phyloP scores from a whole-genome alignment of 2,329 filamentous ascomycete genomes.

The Chaetomium sp. region DNA sequence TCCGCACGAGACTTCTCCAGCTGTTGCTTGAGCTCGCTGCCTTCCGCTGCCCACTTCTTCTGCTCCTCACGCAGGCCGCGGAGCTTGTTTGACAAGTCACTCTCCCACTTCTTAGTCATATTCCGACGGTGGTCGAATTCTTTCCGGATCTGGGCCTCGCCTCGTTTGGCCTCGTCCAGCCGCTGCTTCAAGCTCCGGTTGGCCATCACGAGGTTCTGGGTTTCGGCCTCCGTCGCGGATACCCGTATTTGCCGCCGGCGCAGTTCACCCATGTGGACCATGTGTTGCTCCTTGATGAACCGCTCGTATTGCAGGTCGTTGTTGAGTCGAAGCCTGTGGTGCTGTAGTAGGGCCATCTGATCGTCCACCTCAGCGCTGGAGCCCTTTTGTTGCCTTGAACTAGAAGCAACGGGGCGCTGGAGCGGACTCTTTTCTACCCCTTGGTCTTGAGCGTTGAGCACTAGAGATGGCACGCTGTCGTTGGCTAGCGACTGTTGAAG shows the following conservation, averaged over 20 bases:
- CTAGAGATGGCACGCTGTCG: constrained; percentile 51
- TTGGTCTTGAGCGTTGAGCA: constrained; percentile 45
- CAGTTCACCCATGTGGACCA: constrained; percentile 72
- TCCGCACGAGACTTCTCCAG: constrained; percentile 54
- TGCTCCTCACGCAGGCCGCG: constrained; percentile 62
- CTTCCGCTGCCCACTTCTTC: constrained; percentile 55
- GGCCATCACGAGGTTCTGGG: constrained; percentile 70
- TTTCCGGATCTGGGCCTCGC: constrained; percentile 62
- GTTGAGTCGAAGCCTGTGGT: constrained; percentile 67
- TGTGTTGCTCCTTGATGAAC: constrained; percentile 77
- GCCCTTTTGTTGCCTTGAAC: constrained; percentile 22
- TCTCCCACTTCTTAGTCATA: constrained; percentile 72
- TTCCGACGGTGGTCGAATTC: constrained; percentile 66
- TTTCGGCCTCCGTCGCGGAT: constrained; percentile 73
- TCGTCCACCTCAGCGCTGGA: constrained; percentile 30
- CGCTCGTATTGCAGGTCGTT: constrained; percentile 80
- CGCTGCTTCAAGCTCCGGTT: constrained; percentile 68
- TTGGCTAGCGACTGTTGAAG: constrained; percentile 50
- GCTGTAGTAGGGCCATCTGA: constrained; percentile 54
- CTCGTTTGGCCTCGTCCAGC: constrained; percentile 64
- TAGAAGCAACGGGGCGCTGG: constrained; percentile 26
- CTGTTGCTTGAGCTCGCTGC: constrained; percentile 50
- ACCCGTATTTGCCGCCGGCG: constrained; percentile 69
- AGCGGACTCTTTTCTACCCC: constrained; percentile 33
- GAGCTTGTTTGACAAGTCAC: constrained; percentile 61